Evolutionary conservation across 768 basidiomycete genomes (phyloP).

Genomic region (Pleurotus sapidus): DNA sequence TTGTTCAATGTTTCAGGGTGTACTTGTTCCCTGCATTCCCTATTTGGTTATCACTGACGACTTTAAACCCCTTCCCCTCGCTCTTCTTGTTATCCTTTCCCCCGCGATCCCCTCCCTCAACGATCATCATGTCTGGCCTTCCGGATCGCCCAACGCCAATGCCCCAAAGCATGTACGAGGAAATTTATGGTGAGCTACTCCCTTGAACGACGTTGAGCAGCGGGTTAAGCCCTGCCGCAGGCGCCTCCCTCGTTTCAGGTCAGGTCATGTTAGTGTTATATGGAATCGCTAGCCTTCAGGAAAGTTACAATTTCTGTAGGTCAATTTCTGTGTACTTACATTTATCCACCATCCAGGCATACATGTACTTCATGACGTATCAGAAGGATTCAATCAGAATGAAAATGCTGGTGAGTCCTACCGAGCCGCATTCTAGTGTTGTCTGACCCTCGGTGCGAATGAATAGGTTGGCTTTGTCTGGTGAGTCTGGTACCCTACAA

Average conservation of each 20-base stretch:
- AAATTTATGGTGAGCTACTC: background rate
- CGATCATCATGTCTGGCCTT: conserved; percentile 2
- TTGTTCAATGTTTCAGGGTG: too few relatives aligned
- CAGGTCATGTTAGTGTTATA: conserved; percentile 1
- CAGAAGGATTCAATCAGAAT: background rate
- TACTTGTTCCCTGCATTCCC: too few relatives aligned
- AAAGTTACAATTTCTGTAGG: background rate
- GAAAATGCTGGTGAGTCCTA: background rate
- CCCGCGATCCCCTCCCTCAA: background rate
- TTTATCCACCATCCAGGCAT: background rate
- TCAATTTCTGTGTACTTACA: background rate
- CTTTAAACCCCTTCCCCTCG: too few relatives aligned
- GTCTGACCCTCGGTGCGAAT: background rate
- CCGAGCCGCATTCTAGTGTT: too few relatives aligned
- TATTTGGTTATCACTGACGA: too few relatives aligned
- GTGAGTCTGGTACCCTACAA: background rate
- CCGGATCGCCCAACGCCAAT: conserved; percentile 3
- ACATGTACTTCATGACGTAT: conserved; percentile 1
- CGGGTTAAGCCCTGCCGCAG: background rate
- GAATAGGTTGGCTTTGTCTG: background rate
- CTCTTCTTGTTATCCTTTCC: background rate
- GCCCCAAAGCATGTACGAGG: conserved; percentile 1
- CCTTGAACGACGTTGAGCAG: background rate
- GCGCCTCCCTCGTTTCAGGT: background rate
- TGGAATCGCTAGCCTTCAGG: conserved; percentile 4